These are phyloP conservation scores for Tricholoma furcatifolium DNA, from an alignment of 768 basidiomycete genomes.

Conservation along the genomic window DNA sequence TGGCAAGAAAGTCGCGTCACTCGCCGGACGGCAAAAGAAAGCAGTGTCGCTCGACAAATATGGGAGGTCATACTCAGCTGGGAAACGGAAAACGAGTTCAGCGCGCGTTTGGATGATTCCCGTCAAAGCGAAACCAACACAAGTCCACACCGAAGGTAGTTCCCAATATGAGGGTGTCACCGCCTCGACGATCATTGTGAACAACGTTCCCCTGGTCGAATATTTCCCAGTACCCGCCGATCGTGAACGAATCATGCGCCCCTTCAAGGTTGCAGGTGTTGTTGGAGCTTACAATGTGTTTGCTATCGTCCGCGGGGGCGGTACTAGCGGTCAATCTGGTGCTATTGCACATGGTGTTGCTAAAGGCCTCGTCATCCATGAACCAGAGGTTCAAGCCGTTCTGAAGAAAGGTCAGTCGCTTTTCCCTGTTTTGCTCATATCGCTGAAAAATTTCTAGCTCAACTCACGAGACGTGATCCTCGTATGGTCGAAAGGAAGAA, in stretches of 20 bases:
- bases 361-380: slow-evolving; percentile 71
- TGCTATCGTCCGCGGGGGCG: slow-evolving; percentile 79
- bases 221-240: slow-evolving; percentile 79
- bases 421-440: slow-evolving; percentile 8
- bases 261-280: slow-evolving; percentile 79
- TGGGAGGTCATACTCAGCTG: slow-evolving; percentile 85
- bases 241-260: slow-evolving; percentile 78
- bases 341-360: slow-evolving; percentile 79
- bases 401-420: slow-evolving; percentile 67
- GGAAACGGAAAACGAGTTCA: slow-evolving; percentile 85
- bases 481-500: slow-evolving; percentile 99
- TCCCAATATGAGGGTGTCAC: slow-evolving; percentile 33
- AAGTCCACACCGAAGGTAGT: slow-evolving; percentile 4
- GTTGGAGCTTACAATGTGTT: slow-evolving; percentile 84
- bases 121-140: slow-evolving; percentile 29
- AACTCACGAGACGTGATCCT: slow-evolving; percentile 86
- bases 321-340: slow-evolving; percentile 90
- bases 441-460: slow-evolving; percentile 47
- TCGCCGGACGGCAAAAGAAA: slow-evolving; percentile 53
- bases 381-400: slow-evolving; percentile 60
- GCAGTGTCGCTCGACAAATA: slow-evolving; percentile 63
- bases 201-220: slow-evolving; percentile 73
- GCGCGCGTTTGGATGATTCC: slow-evolving; percentile 95
- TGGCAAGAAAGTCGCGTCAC: slow-evolving; percentile 50
- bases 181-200: slow-evolving; percentile 74